Evolutionary conservation across 441 rosid genomes (phyloP).

Genomic region (Macaranga tanarius): DNA sequence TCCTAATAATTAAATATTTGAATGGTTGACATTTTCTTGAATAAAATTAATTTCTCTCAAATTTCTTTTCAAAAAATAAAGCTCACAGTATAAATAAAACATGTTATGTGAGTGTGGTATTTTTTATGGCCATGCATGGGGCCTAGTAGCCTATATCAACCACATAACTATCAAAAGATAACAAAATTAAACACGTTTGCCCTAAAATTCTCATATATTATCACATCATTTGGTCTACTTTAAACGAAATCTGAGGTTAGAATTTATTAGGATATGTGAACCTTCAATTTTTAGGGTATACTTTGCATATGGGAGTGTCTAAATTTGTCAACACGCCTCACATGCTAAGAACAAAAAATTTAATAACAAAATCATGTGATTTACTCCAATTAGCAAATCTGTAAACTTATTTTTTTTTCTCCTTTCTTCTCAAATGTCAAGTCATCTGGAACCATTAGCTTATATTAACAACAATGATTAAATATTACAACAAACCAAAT

Average conservation of each 20-base stretch:
- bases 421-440: background rate
- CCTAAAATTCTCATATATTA: background rate
- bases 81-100: no score
- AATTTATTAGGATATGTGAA: background rate
- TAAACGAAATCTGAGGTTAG: background rate
- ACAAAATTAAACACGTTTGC: background rate
- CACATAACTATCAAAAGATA: no score
- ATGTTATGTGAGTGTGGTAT: background rate
- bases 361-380: conserved; percentile 7
- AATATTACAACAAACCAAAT: background rate
- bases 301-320: conserved; percentile 13
- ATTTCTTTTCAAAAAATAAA: no score
- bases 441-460: conserved; percentile 5
- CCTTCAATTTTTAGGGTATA: background rate
- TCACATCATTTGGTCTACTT: background rate
- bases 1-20: background rate
- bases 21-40: conserved; percentile 1
- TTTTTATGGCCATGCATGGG: background rate
- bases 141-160: background rate
- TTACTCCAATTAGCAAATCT: background rate
- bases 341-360: background rate
- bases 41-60: no score
- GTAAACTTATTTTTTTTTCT: background rate
- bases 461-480: background rate
- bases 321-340: conserved; percentile 15